These are phyloP conservation scores for Pseudocercospora ulei DNA, from an alignment of 2,329 filamentous ascomycete genomes.

Conservation along the genomic window DNA sequence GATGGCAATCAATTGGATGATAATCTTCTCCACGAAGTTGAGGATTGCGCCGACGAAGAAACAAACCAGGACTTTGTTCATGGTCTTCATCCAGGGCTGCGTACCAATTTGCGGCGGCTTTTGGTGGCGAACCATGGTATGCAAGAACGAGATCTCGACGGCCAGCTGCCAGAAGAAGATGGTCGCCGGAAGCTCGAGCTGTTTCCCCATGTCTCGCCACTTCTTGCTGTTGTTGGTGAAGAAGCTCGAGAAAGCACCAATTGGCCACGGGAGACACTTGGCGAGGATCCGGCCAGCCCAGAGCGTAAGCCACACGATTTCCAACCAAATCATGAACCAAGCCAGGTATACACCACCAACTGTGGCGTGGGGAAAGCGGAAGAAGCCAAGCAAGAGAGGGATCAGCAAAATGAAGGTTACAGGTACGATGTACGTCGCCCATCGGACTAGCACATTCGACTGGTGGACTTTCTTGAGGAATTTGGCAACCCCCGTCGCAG, in stretches of 20 bases:
- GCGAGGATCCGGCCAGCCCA: slow-evolving; percentile 63
- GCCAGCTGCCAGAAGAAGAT: slow-evolving; percentile 89
- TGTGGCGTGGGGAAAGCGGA: slow-evolving; percentile 46
- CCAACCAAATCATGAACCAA: slow-evolving; percentile 94
- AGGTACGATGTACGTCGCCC: slow-evolving; percentile 61
- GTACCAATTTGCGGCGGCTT: slow-evolving; percentile 41
- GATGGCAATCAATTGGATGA: slow-evolving; percentile 89
- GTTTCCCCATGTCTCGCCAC: slow-evolving; percentile 78
- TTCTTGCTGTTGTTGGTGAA: slow-evolving; percentile 85
- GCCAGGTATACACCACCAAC: slow-evolving; percentile 66
- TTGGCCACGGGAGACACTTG: slow-evolving; percentile 53
- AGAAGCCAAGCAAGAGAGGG: slow-evolving; percentile 55
- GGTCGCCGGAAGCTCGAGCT: slow-evolving; percentile 74
- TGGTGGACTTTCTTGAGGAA: slow-evolving; percentile 56
- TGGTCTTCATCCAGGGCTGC: slow-evolving; percentile 60
- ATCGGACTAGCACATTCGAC: slow-evolving; percentile 58
- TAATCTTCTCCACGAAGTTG: slow-evolving; percentile 83
- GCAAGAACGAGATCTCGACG: slow-evolving; percentile 73
- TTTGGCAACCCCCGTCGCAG: slow-evolving; percentile 52
- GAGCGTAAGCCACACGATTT: slow-evolving; percentile 82
- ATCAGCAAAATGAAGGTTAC: slow-evolving; percentile 56
- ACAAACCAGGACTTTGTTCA: slow-evolving; percentile 78
- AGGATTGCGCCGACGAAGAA: slow-evolving; percentile 70
- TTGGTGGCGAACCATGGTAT: slow-evolving; percentile 63
- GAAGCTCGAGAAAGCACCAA: slow-evolving; percentile 58